Percentiles rank a stretch among this genome's conserved stretches.
Evolutionary conservation across 1,139 yeast species (phyloP).

Genomic region (Pneumocystis carinii): DNA sequence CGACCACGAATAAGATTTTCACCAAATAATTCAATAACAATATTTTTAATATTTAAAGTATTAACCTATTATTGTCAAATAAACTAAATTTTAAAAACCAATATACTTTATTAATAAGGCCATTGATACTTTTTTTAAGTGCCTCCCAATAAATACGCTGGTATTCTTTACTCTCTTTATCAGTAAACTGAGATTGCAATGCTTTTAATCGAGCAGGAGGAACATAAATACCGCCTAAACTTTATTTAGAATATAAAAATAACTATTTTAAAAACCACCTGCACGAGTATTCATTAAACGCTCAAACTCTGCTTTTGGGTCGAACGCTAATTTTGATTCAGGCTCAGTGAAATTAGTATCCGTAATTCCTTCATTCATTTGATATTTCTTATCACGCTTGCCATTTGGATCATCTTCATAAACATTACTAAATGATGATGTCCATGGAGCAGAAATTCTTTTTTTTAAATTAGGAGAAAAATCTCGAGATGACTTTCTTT

Average conservation of each 20-base stretch:
- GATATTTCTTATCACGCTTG: background rate
- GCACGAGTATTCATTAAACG: conserved; percentile 8
- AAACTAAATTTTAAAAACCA: background rate
- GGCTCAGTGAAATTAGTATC: background rate
- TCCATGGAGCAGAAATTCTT: background rate
- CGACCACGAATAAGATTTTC: conserved; percentile 44
- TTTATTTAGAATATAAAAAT: conserved; percentile 25
- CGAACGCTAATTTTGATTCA: conserved; percentile 13
- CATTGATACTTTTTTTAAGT: conserved; percentile 35
- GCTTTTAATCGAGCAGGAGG: conserved; percentile 39
- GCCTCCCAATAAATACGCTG: conserved; percentile 45
- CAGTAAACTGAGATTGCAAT: conserved; percentile 28
- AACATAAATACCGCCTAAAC: conserved; percentile 35
- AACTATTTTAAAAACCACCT: conserved; percentile 2
- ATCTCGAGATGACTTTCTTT: background rate
- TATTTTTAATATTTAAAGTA: conserved; percentile 33
- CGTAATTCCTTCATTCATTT: background rate
- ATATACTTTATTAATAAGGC: conserved; percentile 29
- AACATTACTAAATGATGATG: background rate
- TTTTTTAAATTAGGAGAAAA: background rate
- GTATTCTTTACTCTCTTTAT: conserved; percentile 25
- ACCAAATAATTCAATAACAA: conserved; percentile 36
- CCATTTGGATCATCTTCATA: background rate
- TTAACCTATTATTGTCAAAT: conserved; percentile 21
- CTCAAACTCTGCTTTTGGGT: conserved; percentile 27